Conservation (phyloP, 164 flowering plant genomes). For the Berberis vulgaris region DNA sequence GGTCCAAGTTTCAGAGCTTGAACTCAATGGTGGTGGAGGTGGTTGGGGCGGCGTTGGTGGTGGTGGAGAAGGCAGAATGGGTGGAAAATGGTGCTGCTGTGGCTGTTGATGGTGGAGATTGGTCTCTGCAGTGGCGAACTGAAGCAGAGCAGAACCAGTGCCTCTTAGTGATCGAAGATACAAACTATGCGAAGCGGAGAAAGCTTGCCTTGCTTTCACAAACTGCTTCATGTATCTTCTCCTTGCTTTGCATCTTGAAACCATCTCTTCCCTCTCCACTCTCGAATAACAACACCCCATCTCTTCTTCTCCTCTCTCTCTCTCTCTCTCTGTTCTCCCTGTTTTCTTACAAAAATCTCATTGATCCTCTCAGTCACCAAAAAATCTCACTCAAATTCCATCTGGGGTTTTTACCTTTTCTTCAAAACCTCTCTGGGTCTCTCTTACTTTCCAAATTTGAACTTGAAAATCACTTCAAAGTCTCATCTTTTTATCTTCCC, state of each 20-base stretch:
- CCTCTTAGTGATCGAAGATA: conserved; percentile 66
- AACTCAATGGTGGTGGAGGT: conserved; percentile 39
- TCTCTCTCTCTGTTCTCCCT: not conserved
- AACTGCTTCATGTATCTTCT: conserved; percentile 82
- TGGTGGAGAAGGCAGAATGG: conserved; percentile 27
- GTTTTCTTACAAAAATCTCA: not conserved
- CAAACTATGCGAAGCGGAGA: conserved; percentile 58
- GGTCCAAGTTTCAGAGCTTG: conserved; percentile 40
- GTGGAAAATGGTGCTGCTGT: conserved; percentile 19
- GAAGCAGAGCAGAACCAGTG: conserved; percentile 82
- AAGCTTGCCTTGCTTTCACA: conserved; percentile 63
- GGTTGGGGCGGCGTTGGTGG: conserved; percentile 31
- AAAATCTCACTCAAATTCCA: no score
- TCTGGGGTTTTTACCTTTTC: no score
- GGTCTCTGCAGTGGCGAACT: conserved; percentile 62
- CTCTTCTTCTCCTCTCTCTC: conserved; percentile 2
- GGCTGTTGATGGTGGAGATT: conserved; percentile 25
- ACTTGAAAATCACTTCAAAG: no score
- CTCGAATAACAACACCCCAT: conserved; percentile 81
- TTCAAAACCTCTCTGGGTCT: no score
- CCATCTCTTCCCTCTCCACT: conserved; percentile 66
- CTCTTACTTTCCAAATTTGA: no score
- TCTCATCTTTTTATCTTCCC: no score
- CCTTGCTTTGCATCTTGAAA: conserved; percentile 76
- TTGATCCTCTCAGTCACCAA: no score